Evolutionary conservation across 1,284 basidiomycete genomes (phyloP), one percentile per base, ranked within the genome.

Genomic region (Rhodotorula glutinis): DNA sequence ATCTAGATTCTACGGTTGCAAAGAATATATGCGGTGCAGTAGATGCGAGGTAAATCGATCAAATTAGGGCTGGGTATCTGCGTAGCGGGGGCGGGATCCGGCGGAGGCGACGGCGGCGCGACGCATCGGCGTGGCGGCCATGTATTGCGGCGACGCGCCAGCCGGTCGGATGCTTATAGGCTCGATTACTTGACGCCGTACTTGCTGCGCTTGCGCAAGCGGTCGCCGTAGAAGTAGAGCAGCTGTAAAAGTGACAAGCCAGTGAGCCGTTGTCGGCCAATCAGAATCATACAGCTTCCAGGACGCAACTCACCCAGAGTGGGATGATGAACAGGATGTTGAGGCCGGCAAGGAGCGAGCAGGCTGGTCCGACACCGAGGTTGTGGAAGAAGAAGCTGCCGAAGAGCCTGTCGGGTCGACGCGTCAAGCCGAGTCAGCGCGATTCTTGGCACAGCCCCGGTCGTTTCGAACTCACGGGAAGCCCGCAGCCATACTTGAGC

Each of bases 401-500:
- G 38, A 63, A 63, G 5, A 63, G 51, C 7, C 61, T 63, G 55
- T 41, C 33, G 38, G 40, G 23, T 21, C 13, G 8, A 19, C 10
- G 1, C 29, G 5, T 57, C 27, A 23, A 29, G 7, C 7, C n/a
- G 40, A 43, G 19, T 21, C 13, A 29, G 41, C 17, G 10, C 4
- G 16, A 4, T 38, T 14, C n/a, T n/a, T n/a, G n/a, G n/a, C n/a
- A n/a, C n/a, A n/a, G n/a, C n/a, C n/a, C n/a, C n/a, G n/a, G n/a
- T n/a, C n/a, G n/a, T n/a, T n/a, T n/a, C n/a, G n/a, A 1, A 55
- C 56, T 23, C 25, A 63, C 59, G 67, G 67, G 63, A 69, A 69
- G 3, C 61, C 64, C 0, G 63, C 66, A 2, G 69, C 69, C 59
- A 67, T 55, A 2, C 29, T 27, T 2, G 55, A 55, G 2, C 74